phyloP scores from a whole-genome alignment of 2,329 filamentous ascomycete species.

The Kalaharituber pfeilii region DNA sequence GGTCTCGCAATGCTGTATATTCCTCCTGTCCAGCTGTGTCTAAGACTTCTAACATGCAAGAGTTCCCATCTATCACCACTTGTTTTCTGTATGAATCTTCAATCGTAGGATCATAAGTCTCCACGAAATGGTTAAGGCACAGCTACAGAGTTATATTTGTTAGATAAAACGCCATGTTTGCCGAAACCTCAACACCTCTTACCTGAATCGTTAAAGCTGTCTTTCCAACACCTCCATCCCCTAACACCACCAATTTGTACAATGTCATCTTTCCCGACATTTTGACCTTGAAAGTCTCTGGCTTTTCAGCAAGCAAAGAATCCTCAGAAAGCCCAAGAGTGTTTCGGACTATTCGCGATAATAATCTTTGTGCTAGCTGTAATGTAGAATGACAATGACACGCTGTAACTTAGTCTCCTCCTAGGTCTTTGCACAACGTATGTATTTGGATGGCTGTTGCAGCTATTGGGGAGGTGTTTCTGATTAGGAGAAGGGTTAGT shows the following conservation, averaged over 20 bases:
- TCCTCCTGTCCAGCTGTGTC: constrained; percentile 98
- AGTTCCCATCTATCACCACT: constrained; percentile 82
- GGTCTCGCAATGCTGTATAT: constrained; percentile 88
- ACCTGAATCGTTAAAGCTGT: constrained; percentile 78
- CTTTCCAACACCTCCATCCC: constrained; percentile 86
- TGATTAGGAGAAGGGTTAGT: too few relatives aligned
- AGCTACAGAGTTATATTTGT: constrained; percentile 38
- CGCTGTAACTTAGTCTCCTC: too few relatives aligned
- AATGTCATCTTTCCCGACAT: constrained; percentile 58
- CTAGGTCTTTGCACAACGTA: too few relatives aligned
- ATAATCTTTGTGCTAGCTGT: too few relatives aligned
- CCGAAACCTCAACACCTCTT: too few relatives aligned
- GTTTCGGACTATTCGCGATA: too few relatives aligned
- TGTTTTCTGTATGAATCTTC: constrained; percentile 79
- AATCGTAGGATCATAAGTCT: constrained; percentile 82
- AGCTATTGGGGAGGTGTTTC: too few relatives aligned
- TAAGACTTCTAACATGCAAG: constrained; percentile 92
- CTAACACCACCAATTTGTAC: constrained; percentile 89
- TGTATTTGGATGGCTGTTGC: too few relatives aligned
- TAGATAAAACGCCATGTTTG: too few relatives aligned
- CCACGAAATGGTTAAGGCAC: constrained; percentile 94
- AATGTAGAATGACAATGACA: too few relatives aligned
- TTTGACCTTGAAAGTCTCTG: background rate
- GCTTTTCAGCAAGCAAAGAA: too few relatives aligned
- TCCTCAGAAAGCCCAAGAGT: too few relatives aligned